These are phyloP conservation scores for Acmispon strigosus DNA, from an alignment of 306 rosid genomes.

Conservation along the genomic window DNA sequence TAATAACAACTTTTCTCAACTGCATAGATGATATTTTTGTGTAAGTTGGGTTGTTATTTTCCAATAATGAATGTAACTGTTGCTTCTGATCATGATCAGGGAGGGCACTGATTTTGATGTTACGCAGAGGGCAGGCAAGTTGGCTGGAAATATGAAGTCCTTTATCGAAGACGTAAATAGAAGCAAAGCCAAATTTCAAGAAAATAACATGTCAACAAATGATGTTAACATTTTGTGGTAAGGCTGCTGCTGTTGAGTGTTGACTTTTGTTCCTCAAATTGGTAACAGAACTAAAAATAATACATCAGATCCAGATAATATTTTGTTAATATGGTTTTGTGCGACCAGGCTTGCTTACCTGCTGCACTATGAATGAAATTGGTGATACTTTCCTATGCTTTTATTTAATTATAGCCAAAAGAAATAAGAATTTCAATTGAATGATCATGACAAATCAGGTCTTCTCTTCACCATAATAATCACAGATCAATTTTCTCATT, in stretches of 20 bases:
- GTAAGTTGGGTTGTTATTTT: slow-evolving; percentile 1
- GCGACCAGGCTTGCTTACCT: neutral
- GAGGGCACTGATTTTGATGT: slow-evolving; percentile 38
- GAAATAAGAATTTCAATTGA: slow-evolving; percentile 10
- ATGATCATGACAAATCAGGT: neutral
- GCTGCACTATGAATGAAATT: slow-evolving; percentile 4
- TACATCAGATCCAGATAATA: neutral
- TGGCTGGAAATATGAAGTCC: slow-evolving; percentile 25
- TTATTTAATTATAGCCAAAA: slow-evolving; percentile 5
- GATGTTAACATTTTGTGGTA: slow-evolving; percentile 40
- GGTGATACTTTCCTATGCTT: neutral
- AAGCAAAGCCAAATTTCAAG: slow-evolving; percentile 27
- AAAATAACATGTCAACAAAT: slow-evolving; percentile 28
- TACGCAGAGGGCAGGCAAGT: slow-evolving; percentile 24
- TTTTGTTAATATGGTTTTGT: slow-evolving; percentile 5
- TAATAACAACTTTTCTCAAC: slow-evolving; percentile 1
- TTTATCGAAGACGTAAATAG: slow-evolving; percentile 34
- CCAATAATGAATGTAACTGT: slow-evolving; percentile 10
- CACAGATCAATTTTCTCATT: neutral
- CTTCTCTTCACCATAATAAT: slow-evolving; percentile 10
- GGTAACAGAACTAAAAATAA: neutral
- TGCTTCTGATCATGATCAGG: slow-evolving; percentile 35
- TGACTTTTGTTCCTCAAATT: slow-evolving; percentile 14
- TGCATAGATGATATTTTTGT: neutral
- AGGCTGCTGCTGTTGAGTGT: slow-evolving; percentile 8